Conservation (phyloP, 331 rosid genomes). For the Pyrus hybrid region DNA sequence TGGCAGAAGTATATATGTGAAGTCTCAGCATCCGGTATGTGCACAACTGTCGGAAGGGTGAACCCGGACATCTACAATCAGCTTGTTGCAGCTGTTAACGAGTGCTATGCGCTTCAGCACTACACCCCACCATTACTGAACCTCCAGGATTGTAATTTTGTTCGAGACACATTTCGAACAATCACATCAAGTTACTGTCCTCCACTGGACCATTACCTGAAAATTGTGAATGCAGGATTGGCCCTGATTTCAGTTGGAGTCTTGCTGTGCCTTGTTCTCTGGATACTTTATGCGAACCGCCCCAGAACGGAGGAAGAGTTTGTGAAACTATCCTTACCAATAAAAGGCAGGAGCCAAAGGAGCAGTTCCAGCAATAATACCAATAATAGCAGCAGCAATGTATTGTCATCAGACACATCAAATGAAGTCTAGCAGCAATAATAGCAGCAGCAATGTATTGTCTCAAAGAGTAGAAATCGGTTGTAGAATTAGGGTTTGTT, state of each 20-base stretch:
- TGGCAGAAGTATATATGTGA: constrained; percentile 72
- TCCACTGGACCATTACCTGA: constrained; percentile 58
- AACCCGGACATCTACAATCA: constrained; percentile 58
- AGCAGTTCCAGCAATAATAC: constrained; percentile 15
- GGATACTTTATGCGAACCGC: constrained; percentile 95
- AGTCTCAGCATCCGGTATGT: constrained; percentile 50
- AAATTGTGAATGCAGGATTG: constrained; percentile 67
- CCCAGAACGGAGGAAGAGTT: constrained; percentile 76
- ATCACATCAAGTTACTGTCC: constrained; percentile 72
- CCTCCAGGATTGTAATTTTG: constrained; percentile 93
- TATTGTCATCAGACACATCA: too few relatives aligned
- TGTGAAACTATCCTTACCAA: constrained; percentile 42
- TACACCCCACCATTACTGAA: constrained; percentile 75
- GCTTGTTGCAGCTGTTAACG: constrained; percentile 72
- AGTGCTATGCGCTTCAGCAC: constrained; percentile 88
- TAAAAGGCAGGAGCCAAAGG: constrained; percentile 23
- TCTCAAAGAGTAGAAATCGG: background rate
- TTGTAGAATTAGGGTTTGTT: background rate
- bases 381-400: too few relatives aligned
- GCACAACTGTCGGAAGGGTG: constrained; percentile 74
- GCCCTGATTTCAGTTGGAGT: constrained; percentile 85
- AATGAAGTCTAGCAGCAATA: constrained; percentile 19
- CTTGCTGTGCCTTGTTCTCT: constrained; percentile 80
- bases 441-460: too few relatives aligned
- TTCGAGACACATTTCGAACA: constrained; percentile 67